A percentile compares a stretch with the other conserved stretches of the same genome.
Conservation (phyloP, 805 yeast species). For the Groenewaldozyma salmanticensis region DNA sequence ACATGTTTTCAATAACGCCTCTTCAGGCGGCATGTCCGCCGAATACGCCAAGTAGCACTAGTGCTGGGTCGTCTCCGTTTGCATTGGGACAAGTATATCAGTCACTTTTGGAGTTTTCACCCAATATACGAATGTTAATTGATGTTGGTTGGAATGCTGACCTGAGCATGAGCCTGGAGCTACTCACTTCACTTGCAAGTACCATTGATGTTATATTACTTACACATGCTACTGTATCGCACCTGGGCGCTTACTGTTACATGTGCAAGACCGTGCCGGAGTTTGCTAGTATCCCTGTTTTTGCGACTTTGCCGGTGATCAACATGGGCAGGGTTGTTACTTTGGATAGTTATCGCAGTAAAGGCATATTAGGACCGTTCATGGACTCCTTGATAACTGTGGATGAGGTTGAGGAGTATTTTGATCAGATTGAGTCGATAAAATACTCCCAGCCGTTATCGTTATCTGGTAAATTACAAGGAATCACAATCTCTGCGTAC, state of each 20-base stretch:
- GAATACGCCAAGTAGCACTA: too few species aligned
- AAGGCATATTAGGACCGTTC: conserved; percentile 67
- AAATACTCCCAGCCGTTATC: conserved; percentile 72
- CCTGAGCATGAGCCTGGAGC: conserved; percentile 14
- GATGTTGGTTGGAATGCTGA: conserved; percentile 34
- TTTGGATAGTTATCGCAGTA: conserved; percentile 66
- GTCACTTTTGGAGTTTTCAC: conserved; percentile 26
- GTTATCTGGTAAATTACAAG: conserved; percentile 50
- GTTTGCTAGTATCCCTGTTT: conserved; percentile 59
- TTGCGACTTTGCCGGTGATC: conserved; percentile 82
- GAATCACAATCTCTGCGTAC: conserved; percentile 58
- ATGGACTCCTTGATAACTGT: conserved; percentile 46
- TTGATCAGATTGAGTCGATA: conserved; percentile 58
- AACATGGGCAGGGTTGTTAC: conserved; percentile 81
- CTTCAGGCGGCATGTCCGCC: too few species aligned
- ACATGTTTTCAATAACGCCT: too few species aligned
- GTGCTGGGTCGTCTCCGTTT: too few species aligned
- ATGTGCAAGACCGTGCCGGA: conserved; percentile 48
- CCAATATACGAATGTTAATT: conserved; percentile 23
- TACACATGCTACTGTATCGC: conserved; percentile 80
- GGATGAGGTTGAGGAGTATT: conserved; percentile 68
- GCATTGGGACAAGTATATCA: conserved; percentile 15
- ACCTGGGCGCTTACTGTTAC: conserved; percentile 68
- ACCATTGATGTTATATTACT: conserved; percentile 51
- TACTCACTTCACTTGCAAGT: conserved; percentile 16